Evolutionary conservation across 2,329 filamentous ascomycete species (phyloP), one percentile per base, ranked within the genome.

Genomic region (Passalora sequoiae): DNA sequence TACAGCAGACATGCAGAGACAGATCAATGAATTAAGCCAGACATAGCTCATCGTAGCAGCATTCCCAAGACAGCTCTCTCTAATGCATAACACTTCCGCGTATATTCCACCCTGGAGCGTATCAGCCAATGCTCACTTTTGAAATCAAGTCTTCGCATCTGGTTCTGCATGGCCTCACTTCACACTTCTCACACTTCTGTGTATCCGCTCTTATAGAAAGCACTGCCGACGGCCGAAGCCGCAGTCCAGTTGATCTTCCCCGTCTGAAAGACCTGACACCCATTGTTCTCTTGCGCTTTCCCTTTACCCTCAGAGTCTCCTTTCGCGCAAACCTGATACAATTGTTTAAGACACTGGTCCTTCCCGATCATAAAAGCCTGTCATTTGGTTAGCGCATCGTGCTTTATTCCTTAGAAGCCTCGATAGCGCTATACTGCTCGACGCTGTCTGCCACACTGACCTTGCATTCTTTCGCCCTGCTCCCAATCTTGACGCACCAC

Each of bases 401-500:
- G n/a, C n/a, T n/a, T n/a, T n/a, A n/a, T n/a, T n/a, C n/a, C n/a
- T n/a, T n/a, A n/a, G n/a, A n/a, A n/a, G n/a, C n/a, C n/a, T n/a
- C n/a, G n/a, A n/a, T n/a, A n/a, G n/a, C n/a, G n/a, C n/a, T n/a
- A n/a, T n/a, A n/a, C n/a, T n/a, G n/a, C n/a, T n/a, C n/a, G n/a
- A n/a, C n/a, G n/a, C n/a, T n/a, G n/a, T n/a, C n/a, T n/a, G n/a
- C n/a, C n/a, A n/a, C 17, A 36, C 33, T 4, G 12, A 36, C 33
- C 33, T 36, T 15, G 10, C 33, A 36, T 12, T 22, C 3, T n/a
- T 36, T 36, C 33, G 10, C 15, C 33, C 4, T 22, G 13, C 31
- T 33, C 15, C 33, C 33, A 8, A 36, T 36, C 13, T 36, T 36
- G 8, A n/a, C 20, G 24, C 33, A 36, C 17, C 17, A 36, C 9